phyloP scores from a whole-genome alignment of 306 rosid genomes.

The Bauhinia variegata region DNA sequence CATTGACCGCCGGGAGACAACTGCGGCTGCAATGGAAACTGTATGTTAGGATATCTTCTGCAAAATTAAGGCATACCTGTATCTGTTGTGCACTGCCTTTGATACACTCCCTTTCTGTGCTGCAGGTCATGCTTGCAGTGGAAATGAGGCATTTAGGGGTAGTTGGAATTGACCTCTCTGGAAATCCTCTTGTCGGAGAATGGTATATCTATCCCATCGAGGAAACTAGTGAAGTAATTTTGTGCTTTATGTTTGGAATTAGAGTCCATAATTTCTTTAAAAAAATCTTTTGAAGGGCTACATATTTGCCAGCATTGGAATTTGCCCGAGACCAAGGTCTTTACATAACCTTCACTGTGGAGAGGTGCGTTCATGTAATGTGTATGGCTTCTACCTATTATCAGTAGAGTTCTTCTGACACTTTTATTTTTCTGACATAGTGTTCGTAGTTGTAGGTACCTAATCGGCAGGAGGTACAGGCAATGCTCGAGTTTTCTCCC shows the following conservation, averaged over 20 bases:
- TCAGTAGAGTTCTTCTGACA: slow-evolving; percentile 42
- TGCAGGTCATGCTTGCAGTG: slow-evolving; percentile 89
- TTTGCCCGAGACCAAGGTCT: slow-evolving; percentile 86
- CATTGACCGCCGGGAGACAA: slow-evolving; percentile 89
- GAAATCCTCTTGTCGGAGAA: slow-evolving; percentile 87
- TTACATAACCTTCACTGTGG: slow-evolving; percentile 88
- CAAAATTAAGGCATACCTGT: slow-evolving; percentile 6
- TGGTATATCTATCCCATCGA: slow-evolving; percentile 55
- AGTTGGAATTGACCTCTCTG: slow-evolving; percentile 96
- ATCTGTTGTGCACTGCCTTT: slow-evolving; percentile 31
- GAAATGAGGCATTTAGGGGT: slow-evolving; percentile 81
- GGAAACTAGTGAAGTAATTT: neutral
- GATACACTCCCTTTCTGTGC: slow-evolving; percentile 24
- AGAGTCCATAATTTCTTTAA: slow-evolving; percentile 1
- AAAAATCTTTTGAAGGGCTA: slow-evolving; percentile 62
- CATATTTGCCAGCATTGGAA: slow-evolving; percentile 79
- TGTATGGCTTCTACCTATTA: slow-evolving; percentile 22
- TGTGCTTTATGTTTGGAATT: neutral
- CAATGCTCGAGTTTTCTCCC: slow-evolving; percentile 83
- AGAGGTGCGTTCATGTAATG: slow-evolving; percentile 62
- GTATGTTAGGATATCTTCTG: slow-evolving; percentile 51
- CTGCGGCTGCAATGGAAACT: slow-evolving; percentile 91
- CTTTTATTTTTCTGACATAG: slow-evolving; percentile 45
- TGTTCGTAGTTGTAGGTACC: slow-evolving; percentile 82
- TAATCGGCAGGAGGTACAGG: slow-evolving; percentile 67